These are phyloP conservation scores for Apocynum venetum DNA, from an alignment of 257 asterid genomes.

Conservation along the genomic window DNA sequence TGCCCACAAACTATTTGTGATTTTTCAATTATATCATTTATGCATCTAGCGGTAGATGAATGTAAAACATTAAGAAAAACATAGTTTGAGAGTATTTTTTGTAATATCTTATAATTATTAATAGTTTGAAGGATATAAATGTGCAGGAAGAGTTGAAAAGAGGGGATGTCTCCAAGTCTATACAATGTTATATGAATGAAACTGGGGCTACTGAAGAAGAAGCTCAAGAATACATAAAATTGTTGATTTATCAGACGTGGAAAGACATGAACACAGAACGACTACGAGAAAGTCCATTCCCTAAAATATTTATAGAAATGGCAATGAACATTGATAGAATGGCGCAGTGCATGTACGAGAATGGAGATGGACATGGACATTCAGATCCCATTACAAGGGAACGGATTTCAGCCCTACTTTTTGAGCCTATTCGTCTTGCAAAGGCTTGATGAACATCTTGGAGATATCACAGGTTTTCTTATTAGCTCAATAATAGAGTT, in stretches of 20 bases:
- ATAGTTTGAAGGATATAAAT: too few relatives aligned
- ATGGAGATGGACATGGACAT: conserved; percentile 58
- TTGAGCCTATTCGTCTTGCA: conserved; percentile 29
- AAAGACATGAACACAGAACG: conserved; percentile 30
- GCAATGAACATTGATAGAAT: conserved; percentile 42
- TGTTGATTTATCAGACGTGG: conserved; percentile 28
- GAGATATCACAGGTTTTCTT: too few relatives aligned
- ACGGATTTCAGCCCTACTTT: conserved; percentile 23
- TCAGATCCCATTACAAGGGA: conserved; percentile 20
- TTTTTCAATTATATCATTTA: too few relatives aligned
- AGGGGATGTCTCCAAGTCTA: conserved; percentile 30
- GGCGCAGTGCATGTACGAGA: conserved; percentile 46
- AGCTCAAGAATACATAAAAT: conserved; percentile 19
- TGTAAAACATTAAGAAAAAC: too few relatives aligned
- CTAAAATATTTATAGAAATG: conserved; percentile 14
- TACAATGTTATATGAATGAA: conserved; percentile 54
- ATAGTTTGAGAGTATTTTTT: too few relatives aligned
- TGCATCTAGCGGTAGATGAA: too few relatives aligned
- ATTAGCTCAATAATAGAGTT: too few relatives aligned
- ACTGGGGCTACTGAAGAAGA: conserved; percentile 26
- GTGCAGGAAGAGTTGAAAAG: conserved; percentile 19
- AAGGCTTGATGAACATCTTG: too few relatives aligned
- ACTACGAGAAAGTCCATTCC: conserved; percentile 9
- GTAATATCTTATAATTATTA: too few relatives aligned
- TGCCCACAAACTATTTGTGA: too few relatives aligned